A percentile compares a stretch with the other conserved stretches of the same genome.
phyloP scores from a whole-genome alignment of 805 yeast species.

The Kodamaea restingae region DNA sequence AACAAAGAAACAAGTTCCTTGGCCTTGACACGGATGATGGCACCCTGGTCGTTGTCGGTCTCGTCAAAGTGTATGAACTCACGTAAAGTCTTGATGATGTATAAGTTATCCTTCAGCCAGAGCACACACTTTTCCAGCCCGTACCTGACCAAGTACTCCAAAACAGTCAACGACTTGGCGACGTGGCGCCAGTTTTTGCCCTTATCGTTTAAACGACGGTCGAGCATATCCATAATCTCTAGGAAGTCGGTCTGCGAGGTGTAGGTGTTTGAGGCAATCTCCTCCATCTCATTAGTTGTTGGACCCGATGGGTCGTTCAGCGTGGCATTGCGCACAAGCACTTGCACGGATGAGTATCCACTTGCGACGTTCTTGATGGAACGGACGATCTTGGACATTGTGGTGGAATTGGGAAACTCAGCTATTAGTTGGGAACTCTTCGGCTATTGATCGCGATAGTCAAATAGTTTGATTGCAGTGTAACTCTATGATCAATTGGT shows the following conservation, averaged over 20 bases:
- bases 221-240: conserved; percentile 92
- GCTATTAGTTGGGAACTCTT: no score
- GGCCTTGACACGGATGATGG: conserved; percentile 80
- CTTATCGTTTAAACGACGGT: conserved; percentile 87
- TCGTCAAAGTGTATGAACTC: conserved; percentile 86
- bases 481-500: background rate
- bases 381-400: conserved; percentile 80
- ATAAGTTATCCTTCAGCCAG: conserved; percentile 89
- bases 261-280: conserved; percentile 69
- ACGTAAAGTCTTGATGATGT: conserved; percentile 81
- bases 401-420: no score
- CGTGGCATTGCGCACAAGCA: conserved; percentile 87
- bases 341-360: conserved; percentile 84
- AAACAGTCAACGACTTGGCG: conserved; percentile 83
- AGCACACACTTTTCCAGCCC: conserved; percentile 87
- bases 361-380: conserved; percentile 83
- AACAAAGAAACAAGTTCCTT: conserved; percentile 79
- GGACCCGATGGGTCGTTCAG: conserved; percentile 86
- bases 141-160: conserved; percentile 78
- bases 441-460: no score
- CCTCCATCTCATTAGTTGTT: conserved; percentile 76
- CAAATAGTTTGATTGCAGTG: background rate
- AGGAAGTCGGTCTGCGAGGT: conserved; percentile 67
- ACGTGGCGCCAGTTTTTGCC: conserved; percentile 98
- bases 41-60: conserved; percentile 78